A percentile compares a stretch with the other conserved stretches of the same genome.
Conservation (phyloP, 2,329 filamentous ascomycete genomes). For the Trichoderma arundinaceum region DNA sequence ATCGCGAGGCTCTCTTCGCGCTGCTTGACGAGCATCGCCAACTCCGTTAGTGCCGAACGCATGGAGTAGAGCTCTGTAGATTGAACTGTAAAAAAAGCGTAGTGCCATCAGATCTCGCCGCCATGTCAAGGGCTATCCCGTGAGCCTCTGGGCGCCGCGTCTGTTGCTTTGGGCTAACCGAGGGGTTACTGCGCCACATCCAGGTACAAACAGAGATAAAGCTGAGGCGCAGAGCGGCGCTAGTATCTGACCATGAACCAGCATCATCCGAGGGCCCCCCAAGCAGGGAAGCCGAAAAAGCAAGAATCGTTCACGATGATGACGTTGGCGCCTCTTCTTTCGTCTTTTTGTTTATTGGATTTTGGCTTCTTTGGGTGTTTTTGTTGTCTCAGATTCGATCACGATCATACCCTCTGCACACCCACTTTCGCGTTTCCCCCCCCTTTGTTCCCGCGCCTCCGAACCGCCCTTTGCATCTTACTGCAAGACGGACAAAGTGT, state of each 20-base stretch:
- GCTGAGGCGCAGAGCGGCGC: conserved; percentile 30
- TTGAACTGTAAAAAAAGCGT: neutral
- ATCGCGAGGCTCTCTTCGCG: neutral
- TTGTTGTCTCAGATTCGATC: conserved; percentile 7
- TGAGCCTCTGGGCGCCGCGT: no score
- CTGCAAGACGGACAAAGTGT: neutral
- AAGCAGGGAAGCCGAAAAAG: conserved; percentile 4
- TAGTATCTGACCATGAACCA: conserved; percentile 23
- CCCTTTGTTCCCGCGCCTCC: neutral
- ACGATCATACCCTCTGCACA: conserved; percentile 4
- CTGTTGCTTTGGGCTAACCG: neutral
- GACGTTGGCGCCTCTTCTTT: neutral
- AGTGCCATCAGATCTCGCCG: neutral
- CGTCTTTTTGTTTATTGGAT: neutral
- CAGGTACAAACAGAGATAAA: conserved; percentile 27
- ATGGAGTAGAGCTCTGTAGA: neutral
- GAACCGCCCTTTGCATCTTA: no score
- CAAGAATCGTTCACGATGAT: neutral
- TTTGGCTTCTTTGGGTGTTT: neutral
- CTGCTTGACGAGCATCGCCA: neutral
- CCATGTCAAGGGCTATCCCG: no score
- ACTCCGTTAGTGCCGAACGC: conserved; percentile 4
- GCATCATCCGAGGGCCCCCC: neutral
- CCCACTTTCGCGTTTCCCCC: neutral
- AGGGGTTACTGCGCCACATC: conserved; percentile 28